These are phyloP conservation scores for Lachancea thermotolerans DNA, from an alignment of 805 yeast species.

Conservation along the genomic window DNA sequence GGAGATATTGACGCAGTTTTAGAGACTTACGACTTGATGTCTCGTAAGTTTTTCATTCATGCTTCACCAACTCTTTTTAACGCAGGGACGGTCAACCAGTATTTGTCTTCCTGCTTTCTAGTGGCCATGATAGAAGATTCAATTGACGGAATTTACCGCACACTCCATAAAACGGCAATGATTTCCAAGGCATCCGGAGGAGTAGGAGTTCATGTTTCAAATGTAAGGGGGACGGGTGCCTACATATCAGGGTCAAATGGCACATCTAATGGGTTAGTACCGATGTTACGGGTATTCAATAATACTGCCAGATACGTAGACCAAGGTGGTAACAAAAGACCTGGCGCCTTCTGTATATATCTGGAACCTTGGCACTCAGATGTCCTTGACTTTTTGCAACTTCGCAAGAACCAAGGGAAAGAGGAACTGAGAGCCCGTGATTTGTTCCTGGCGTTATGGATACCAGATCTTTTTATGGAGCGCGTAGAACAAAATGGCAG, in stretches of 20 bases:
- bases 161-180: slow-evolving; percentile 78
- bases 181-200: slow-evolving; percentile 95
- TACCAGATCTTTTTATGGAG: slow-evolving; percentile 88
- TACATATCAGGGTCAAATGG: slow-evolving; percentile 89
- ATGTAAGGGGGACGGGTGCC: slow-evolving; percentile 77
- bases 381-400: slow-evolving; percentile 72
- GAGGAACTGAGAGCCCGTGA: slow-evolving; percentile 92
- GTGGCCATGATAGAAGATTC: slow-evolving; percentile 89
- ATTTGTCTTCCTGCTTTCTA: slow-evolving; percentile 87
- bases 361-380: slow-evolving; percentile 97
- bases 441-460: slow-evolving; percentile 85
- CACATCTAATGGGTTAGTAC: slow-evolving; percentile 81
- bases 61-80: slow-evolving; percentile 93
- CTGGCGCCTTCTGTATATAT: slow-evolving; percentile 92
- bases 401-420: slow-evolving; percentile 89
- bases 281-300: slow-evolving; percentile 90
- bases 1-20: slow-evolving; percentile 51
- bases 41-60: slow-evolving; percentile 69
- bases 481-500: slow-evolving; percentile 71
- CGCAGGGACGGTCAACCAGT: slow-evolving; percentile 79
- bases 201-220: slow-evolving; percentile 79
- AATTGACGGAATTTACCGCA: slow-evolving; percentile 86
- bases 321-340: slow-evolving; percentile 96
- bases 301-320: slow-evolving; percentile 94
- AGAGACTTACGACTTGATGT: slow-evolving; percentile 84